phyloP scores from a whole-genome alignment of 768 basidiomycete genomes.

The Termitomyces bulborhizus region DNA sequence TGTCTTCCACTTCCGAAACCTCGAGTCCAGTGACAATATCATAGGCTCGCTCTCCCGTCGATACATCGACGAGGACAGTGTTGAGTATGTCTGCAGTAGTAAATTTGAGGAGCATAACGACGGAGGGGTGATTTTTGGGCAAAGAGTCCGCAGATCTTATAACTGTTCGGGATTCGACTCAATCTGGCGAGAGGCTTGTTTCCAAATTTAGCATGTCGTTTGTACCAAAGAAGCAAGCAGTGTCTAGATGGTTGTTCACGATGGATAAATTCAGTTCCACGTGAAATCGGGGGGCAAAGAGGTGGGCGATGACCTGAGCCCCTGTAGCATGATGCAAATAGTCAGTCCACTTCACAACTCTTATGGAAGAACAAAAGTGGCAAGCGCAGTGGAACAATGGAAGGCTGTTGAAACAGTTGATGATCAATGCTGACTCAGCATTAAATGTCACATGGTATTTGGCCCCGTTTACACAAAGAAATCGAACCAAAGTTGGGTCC shows the following conservation, averaged over 20 bases:
- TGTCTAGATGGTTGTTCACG: background rate
- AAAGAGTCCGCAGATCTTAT: slow-evolving; percentile 12
- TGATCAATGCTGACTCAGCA: slow-evolving; percentile 14
- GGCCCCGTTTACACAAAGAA: slow-evolving; percentile 30
- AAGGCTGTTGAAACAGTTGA: background rate
- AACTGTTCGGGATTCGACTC: slow-evolving; percentile 16
- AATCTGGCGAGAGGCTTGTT: slow-evolving; percentile 36
- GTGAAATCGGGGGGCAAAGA: background rate
- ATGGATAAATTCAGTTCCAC: background rate
- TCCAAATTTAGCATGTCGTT: slow-evolving; percentile 40
- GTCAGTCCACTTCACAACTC: slow-evolving; percentile 6
- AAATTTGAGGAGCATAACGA: slow-evolving; percentile 52
- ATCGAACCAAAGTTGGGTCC: slow-evolving; percentile 23
- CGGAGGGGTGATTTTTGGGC: background rate
- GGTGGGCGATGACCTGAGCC: background rate
- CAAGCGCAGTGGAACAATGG: slow-evolving; percentile 11
- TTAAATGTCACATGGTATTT: slow-evolving; percentile 16
- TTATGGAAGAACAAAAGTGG: slow-evolving; percentile 16
- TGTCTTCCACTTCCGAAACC: slow-evolving; percentile 18
- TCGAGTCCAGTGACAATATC: slow-evolving; percentile 40
- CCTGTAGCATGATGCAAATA: background rate
- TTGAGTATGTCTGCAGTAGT: slow-evolving; percentile 54
- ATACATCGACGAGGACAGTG: slow-evolving; percentile 44
- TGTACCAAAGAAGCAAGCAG: slow-evolving; percentile 20
- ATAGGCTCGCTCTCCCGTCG: slow-evolving; percentile 43